These are phyloP conservation scores for Decorospora gaudefroyi DNA, from an alignment of 2,329 filamentous ascomycete genomes.

Conservation along the genomic window DNA sequence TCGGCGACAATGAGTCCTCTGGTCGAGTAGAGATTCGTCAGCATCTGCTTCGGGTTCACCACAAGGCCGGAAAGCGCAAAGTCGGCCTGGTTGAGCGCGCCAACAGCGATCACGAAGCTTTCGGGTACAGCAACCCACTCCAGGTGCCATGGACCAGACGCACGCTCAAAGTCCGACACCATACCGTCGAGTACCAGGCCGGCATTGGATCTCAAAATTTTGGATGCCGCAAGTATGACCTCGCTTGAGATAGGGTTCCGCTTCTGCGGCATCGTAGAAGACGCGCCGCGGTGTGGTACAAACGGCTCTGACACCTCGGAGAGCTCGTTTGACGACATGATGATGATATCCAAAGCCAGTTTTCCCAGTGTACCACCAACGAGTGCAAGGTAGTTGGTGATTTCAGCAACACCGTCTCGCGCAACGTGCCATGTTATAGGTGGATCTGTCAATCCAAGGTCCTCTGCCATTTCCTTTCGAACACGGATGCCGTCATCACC, in stretches of 20 bases:
- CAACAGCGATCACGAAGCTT: constrained; percentile 59
- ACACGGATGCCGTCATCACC: constrained; percentile 56
- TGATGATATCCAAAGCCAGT: constrained; percentile 60
- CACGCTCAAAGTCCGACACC: constrained; percentile 63
- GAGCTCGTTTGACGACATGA: constrained; percentile 63
- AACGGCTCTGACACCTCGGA: constrained; percentile 60
- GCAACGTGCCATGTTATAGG: constrained; percentile 63
- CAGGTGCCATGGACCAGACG: constrained; percentile 63
- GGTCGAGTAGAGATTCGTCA: constrained; percentile 57
- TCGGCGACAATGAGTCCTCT: constrained; percentile 61
- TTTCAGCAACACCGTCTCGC: constrained; percentile 59
- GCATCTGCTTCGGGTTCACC: constrained; percentile 57
- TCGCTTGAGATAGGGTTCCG: constrained; percentile 63
- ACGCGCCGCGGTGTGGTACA: constrained; percentile 43
- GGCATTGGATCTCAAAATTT: constrained; percentile 59
- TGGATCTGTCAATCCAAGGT: constrained; percentile 56
- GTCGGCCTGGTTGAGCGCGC: constrained; percentile 59
- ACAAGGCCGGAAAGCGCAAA: constrained; percentile 59
- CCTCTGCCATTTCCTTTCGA: constrained; percentile 55
- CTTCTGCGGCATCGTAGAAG: constrained; percentile 52
- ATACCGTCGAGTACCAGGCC: constrained; percentile 60
- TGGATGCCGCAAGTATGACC: constrained; percentile 60
- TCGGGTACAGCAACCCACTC: constrained; percentile 63
- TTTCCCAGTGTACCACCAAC: constrained; percentile 61
- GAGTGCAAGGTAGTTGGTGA: constrained; percentile 59